Evolutionary conservation across 306 rosid species (phyloP), one percentile per base, ranked within the genome.

Genomic region (Pyrus communis): DNA sequence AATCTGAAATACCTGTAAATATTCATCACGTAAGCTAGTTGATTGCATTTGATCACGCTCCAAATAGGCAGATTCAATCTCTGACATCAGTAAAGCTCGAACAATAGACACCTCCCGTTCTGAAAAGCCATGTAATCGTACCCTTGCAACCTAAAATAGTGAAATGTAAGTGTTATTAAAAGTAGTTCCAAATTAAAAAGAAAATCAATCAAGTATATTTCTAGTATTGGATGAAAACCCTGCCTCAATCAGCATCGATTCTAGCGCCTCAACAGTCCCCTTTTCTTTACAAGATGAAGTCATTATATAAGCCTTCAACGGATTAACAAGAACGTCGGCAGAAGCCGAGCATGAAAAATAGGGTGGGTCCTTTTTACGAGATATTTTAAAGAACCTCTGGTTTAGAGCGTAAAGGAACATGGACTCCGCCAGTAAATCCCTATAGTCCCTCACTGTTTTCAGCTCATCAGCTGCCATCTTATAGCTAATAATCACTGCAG

Each of bases 41-140:
- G 98, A 90, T 77, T 95, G 98, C 93, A 95, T 79, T 86, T 95
- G 98, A 86, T 92, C 97, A 23, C 98, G 92, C 80, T 95, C 98
- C 91, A 94, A 89, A 87, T 89, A 94, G 75, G 97, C 91, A 83
- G 98, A 95, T 86, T 95, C 98, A 82, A 95, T 92, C 84, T 94
- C 98, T 71, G 97, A 89, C 93, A 92, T 88, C 78, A 92, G 74
- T 40, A 90, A 77, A 8, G 97, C 88, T 76, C 93, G 91, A 54
- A 92, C 98, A 52, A 92, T 81, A 67, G 92, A 87, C 68, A 92
- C 83, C 76, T 95, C 98, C 46, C 90, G 91, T 67, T 95, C 98
- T 70, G 97, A 95, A 85, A 95, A 95, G 30, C 98, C 97, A 84
- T 92, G 95, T 75, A 86, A 86, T 4, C 88, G 88, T 64, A 90